Percentiles rank a stretch among this genome's conserved stretches.
phyloP scores from a whole-genome alignment of 169 alveolate species.

The Eimeria sp. region DNA sequence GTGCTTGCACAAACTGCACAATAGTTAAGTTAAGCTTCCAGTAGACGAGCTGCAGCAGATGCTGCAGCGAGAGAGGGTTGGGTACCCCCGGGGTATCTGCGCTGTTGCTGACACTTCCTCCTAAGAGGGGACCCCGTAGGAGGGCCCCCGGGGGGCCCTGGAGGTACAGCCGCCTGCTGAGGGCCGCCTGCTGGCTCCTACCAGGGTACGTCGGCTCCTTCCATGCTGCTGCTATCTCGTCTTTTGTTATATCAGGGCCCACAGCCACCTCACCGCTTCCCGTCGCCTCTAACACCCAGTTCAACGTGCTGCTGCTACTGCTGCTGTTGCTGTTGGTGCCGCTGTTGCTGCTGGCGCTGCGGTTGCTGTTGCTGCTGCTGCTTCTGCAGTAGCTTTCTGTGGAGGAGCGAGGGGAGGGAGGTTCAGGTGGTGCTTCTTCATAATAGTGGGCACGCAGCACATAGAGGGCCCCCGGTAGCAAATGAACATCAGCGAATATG shows the following conservation, averaged over 20 bases:
- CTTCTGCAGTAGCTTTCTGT: background rate
- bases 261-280: slow-evolving; percentile 14
- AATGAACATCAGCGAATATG: background rate
- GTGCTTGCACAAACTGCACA: background rate
- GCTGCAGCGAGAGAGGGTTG: background rate
- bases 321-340: background rate
- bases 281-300: background rate
- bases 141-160: slow-evolving; percentile 14
- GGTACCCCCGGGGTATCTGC: background rate
- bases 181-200: background rate
- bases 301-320: slow-evolving; percentile 35
- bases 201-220: background rate
- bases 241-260: slow-evolving; percentile 33
- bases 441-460: background rate
- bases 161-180: background rate
- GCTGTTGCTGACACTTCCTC: too few relatives aligned
- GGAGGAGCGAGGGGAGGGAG: background rate
- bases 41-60: background rate
- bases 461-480: background rate
- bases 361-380: slow-evolving; percentile 6
- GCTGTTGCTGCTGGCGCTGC: slow-evolving; percentile 23
- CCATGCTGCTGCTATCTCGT: slow-evolving; percentile 2
- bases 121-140: background rate
- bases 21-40: background rate
- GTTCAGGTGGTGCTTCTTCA: background rate